phyloP scores from a whole-genome alignment of 208 protist species.

The Porcisia deanei region DNA sequence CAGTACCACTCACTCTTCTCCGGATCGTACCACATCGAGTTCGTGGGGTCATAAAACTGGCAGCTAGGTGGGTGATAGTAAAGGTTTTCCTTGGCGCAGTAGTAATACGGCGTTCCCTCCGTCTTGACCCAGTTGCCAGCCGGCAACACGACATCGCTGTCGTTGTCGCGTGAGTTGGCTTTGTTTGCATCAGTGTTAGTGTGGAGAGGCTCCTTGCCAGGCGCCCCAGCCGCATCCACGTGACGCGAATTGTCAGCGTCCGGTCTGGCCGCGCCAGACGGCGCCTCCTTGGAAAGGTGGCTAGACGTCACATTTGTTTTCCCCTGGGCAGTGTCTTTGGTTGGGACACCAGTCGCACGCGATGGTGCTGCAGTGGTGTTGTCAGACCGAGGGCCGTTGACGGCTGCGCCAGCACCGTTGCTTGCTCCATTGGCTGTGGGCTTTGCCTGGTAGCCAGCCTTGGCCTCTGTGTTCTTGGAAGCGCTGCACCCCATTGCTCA shows the following conservation, averaged over 20 bases:
- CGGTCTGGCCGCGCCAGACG: conserved; percentile 21
- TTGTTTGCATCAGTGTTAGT: conserved; percentile 8
- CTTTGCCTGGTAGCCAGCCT: conserved; percentile 8
- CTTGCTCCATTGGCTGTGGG: neutral
- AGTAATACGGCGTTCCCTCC: conserved; percentile 88
- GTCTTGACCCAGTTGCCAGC: conserved; percentile 82
- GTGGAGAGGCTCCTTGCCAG: conserved; percentile 21
- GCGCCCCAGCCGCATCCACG: conserved; percentile 21
- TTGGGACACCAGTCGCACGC: neutral
- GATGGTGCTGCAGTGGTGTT: neutral
- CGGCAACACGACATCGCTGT: conserved; percentile 63
- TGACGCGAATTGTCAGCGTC: conserved; percentile 22
- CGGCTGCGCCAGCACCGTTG: neutral
- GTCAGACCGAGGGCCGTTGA: neutral
- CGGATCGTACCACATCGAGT: conserved; percentile 91
- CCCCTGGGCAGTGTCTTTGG: neutral
- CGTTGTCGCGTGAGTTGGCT: conserved; percentile 50
- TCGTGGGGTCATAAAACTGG: conserved; percentile 90
- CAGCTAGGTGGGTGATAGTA: conserved; percentile 91
- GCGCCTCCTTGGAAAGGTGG: conserved; percentile 24
- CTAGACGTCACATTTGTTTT: conserved; percentile 12
- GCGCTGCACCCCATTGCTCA: conserved; percentile 49
- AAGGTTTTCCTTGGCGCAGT: conserved; percentile 81
- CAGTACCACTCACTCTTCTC: conserved; percentile 89
- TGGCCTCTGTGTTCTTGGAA: conserved; percentile 45